Conservation (phyloP, 1,139 yeast species). For the Candida sp. region DNA sequence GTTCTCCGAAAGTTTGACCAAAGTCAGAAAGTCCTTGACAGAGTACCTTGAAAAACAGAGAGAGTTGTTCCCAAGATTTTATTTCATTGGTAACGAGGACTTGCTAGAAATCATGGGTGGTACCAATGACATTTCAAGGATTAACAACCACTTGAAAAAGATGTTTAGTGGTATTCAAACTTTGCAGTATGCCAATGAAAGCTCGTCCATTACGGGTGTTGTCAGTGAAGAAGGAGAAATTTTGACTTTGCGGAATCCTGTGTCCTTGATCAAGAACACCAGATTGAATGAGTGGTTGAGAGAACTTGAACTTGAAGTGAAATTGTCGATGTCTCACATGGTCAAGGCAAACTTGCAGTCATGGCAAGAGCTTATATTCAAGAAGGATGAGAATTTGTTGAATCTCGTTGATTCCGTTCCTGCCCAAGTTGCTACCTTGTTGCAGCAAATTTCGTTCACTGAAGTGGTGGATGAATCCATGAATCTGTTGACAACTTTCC, state of each 20-base stretch:
- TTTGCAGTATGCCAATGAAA: slow-evolving; percentile 42
- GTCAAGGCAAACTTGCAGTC: slow-evolving; percentile 12
- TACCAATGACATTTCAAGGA: slow-evolving; percentile 47
- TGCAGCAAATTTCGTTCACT: slow-evolving; percentile 67
- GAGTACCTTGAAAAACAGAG: slow-evolving; percentile 86
- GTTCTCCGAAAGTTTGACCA: slow-evolving; percentile 56
- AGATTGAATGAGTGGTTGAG: slow-evolving; percentile 68
- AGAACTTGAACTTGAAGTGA: slow-evolving; percentile 59
- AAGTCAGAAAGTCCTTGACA: slow-evolving; percentile 68
- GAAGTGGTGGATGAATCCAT: slow-evolving; percentile 30
- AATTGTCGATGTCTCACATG: slow-evolving; percentile 46
- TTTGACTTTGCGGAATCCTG: slow-evolving; percentile 45
- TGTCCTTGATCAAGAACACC: slow-evolving; percentile 47
- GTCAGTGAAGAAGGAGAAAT: slow-evolving; percentile 68
- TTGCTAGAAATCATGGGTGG: slow-evolving; percentile 82
- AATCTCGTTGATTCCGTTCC: slow-evolving; percentile 37
- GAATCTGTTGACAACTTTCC: slow-evolving; percentile 5
- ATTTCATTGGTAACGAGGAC: slow-evolving; percentile 92
- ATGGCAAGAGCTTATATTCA: slow-evolving; percentile 16
- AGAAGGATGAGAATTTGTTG: slow-evolving; percentile 6
- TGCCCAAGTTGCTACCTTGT: slow-evolving; percentile 60
- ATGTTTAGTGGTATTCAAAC: slow-evolving; percentile 72
- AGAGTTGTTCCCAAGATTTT: slow-evolving; percentile 78
- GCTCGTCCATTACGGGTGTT: slow-evolving; percentile 48
- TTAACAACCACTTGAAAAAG: slow-evolving; percentile 68